Conservation (phyloP, 2,329 filamentous ascomycete species). For the Botrytis cinerea region DNA sequence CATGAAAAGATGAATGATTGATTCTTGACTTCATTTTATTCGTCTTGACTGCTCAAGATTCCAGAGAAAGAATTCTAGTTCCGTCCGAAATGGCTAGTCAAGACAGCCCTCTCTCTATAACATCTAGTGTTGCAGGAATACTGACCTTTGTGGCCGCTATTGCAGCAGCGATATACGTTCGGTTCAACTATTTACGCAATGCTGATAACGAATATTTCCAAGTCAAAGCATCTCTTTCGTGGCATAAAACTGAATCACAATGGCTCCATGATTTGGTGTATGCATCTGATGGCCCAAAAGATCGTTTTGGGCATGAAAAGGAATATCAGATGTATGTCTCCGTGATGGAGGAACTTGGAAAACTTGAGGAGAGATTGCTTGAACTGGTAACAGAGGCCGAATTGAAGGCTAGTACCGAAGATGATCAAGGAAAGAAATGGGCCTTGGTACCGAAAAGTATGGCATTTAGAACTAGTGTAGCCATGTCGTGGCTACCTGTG, state of each 20-base stretch:
- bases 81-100: slow-evolving; percentile 21
- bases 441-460: slow-evolving; percentile 45
- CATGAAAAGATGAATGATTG: not conserved
- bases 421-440: slow-evolving; percentile 41
- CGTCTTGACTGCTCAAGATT: not conserved
- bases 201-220: slow-evolving; percentile 51
- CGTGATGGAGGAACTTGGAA: slow-evolving; percentile 50
- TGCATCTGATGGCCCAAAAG: slow-evolving; percentile 25
- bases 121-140: slow-evolving; percentile 49
- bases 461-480: slow-evolving; percentile 46
- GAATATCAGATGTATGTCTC: slow-evolving; percentile 52
- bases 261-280: slow-evolving; percentile 49
- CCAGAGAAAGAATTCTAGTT: not conserved
- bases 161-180: slow-evolving; percentile 47
- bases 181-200: slow-evolving; percentile 49
- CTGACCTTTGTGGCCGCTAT: slow-evolving; percentile 52
- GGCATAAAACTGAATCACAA: slow-evolving; percentile 52
- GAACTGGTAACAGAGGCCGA: slow-evolving; percentile 51
- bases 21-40: not conserved
- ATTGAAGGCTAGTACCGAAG: slow-evolving; percentile 30
- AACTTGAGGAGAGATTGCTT: slow-evolving; percentile 48
- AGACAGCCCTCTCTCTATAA: slow-evolving; percentile 50
- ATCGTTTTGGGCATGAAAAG: slow-evolving; percentile 34
- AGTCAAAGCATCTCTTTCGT: slow-evolving; percentile 50
- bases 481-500: slow-evolving; percentile 50